Evolutionary conservation across 2,329 filamentous ascomycete genomes (phyloP).

Genomic region (Raffaelea albimanens): DNA sequence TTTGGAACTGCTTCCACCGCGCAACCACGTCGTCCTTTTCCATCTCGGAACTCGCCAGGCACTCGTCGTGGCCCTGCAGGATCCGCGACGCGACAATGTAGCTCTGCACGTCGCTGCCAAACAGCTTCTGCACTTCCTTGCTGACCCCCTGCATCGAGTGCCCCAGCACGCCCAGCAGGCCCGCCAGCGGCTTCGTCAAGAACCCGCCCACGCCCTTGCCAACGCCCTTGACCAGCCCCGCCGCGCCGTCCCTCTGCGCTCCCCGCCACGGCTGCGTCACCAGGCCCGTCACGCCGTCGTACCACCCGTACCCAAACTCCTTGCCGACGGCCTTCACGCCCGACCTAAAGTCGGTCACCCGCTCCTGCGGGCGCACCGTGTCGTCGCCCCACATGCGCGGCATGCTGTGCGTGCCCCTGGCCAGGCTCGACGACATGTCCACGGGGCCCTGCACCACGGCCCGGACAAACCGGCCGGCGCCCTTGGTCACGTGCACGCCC

Average conservation of each 20-base stretch:
- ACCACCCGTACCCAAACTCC: constrained; percentile 69
- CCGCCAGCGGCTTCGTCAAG: constrained; percentile 69
- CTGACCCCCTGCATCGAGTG: constrained; percentile 78
- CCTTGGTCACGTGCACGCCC: constrained; percentile 55
- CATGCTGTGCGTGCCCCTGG: constrained; percentile 80
- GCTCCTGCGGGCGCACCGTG: constrained; percentile 67
- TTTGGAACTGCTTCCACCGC: constrained; percentile 11
- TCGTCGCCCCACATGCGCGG: constrained; percentile 78
- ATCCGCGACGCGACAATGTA: constrained; percentile 16
- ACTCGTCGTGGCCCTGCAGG: constrained; percentile 7
- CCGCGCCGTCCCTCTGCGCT: constrained; percentile 31
- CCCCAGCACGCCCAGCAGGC: constrained; percentile 61
- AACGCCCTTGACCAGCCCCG: constrained; percentile 64
- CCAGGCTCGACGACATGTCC: constrained; percentile 73
- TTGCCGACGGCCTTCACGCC: constrained; percentile 71
- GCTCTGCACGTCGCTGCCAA: constrained; percentile 62
- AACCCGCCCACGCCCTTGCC: constrained; percentile 75
- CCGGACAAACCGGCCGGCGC: constrained; percentile 61
- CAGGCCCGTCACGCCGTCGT: constrained; percentile 69
- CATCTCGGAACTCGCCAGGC: constrained; percentile 4
- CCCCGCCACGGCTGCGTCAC: constrained; percentile 64
- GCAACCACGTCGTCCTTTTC: constrained; percentile 6
- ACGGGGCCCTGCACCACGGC: constrained; percentile 73
- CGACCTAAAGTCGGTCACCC: constrained; percentile 67
- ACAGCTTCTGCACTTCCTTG: constrained; percentile 51